Conservation (phyloP, 768 basidiomycete genomes). For the Leccinum subgranulosum region DNA sequence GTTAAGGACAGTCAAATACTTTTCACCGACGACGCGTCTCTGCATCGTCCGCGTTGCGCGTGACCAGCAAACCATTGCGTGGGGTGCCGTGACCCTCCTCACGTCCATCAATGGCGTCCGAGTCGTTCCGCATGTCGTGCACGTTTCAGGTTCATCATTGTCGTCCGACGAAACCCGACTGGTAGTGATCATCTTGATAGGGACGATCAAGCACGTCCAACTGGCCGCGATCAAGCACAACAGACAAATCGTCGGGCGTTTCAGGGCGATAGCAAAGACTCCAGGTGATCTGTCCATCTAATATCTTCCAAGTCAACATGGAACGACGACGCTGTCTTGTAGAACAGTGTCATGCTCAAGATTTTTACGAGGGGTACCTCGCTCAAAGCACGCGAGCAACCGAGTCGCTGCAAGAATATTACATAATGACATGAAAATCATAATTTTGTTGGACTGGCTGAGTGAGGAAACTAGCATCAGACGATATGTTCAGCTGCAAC, state of each 20-base stretch:
- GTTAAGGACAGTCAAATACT: slow-evolving; percentile 75
- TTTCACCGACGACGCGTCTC: slow-evolving; percentile 76
- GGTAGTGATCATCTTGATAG: slow-evolving; percentile 35
- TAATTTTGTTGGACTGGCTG: neutral
- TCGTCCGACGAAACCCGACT: neutral
- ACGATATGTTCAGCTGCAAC: neutral
- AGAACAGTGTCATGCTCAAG: slow-evolving; percentile 49
- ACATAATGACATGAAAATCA: slow-evolving; percentile 26
- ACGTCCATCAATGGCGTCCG: too few species aligned
- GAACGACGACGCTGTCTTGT: neutral
- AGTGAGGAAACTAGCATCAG: neutral
- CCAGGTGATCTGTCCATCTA: slow-evolving; percentile 39
- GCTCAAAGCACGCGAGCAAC: slow-evolving; percentile 59
- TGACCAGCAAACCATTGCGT: slow-evolving; percentile 75
- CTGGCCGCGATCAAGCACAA: slow-evolving; percentile 74
- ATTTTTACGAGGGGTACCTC: slow-evolving; percentile 61
- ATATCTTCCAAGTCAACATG: neutral
- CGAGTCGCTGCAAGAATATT: slow-evolving; percentile 62
- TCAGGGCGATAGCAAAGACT: slow-evolving; percentile 50
- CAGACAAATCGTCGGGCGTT: slow-evolving; percentile 64
- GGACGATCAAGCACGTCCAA: slow-evolving; percentile 85
- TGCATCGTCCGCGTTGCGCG: slow-evolving; percentile 85
- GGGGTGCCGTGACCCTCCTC: slow-evolving; percentile 75
- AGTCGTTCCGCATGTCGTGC: slow-evolving; percentile 52
- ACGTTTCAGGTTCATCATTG: slow-evolving; percentile 63